Conservation (phyloP, 1,284 basidiomycete species). For the Trametes hirsuta region DNA sequence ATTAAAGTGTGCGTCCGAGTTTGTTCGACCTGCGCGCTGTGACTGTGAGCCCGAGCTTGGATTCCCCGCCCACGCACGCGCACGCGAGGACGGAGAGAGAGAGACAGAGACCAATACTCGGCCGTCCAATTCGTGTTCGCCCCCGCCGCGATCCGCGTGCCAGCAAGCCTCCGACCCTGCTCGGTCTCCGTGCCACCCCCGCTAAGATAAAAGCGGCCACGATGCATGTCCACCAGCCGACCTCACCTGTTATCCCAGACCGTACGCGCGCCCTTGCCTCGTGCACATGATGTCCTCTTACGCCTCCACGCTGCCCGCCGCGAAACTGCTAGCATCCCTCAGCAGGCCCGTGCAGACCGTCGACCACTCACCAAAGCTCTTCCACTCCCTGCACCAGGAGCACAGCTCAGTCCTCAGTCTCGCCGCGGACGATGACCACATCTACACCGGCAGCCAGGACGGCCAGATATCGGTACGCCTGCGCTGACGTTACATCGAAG, state of each 20-base stretch:
- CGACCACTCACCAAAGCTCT: conserved; percentile 36
- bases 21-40: too few species aligned
- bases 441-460: conserved; percentile 86
- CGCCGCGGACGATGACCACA: conserved; percentile 70
- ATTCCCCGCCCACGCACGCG: neutral
- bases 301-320: neutral
- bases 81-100: neutral
- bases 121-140: neutral
- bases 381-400: conserved; percentile 72
- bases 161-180: neutral
- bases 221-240: conserved; percentile 6
- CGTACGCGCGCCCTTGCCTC: conserved; percentile 22
- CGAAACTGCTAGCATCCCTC: conserved; percentile 29
- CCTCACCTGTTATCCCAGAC: conserved; percentile 26
- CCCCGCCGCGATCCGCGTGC: neutral
- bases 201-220: neutral
- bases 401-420: conserved; percentile 77
- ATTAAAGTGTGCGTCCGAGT: too few species aligned
- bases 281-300: conserved; percentile 21
- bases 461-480: conserved; percentile 67
- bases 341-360: conserved; percentile 23
- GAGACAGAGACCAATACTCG: neutral
- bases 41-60: neutral
- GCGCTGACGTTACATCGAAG: neutral
- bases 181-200: neutral